Percentiles rank a stretch among this genome's conserved stretches.
Conservation (phyloP, 2,329 filamentous ascomycete species). For the Aciculosporium take region DNA sequence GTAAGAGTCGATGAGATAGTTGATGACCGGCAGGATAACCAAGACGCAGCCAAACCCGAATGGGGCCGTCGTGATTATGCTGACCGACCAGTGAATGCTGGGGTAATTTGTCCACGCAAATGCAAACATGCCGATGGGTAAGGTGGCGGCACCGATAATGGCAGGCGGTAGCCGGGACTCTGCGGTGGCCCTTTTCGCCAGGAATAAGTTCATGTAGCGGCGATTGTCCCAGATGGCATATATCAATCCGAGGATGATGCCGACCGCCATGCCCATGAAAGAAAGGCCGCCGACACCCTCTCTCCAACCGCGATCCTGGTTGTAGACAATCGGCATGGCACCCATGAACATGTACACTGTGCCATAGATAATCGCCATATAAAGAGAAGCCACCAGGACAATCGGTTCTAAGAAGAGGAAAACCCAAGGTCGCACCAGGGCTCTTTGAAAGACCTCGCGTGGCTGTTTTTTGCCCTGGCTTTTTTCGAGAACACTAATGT, state of each 20-base stretch:
- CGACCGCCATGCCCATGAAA: constrained; percentile 50
- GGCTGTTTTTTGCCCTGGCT: no score
- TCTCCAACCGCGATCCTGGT: constrained; percentile 37
- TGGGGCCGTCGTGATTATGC: constrained; percentile 26
- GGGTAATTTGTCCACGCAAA: constrained; percentile 50
- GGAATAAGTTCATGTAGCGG: constrained; percentile 33
- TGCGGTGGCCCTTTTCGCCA: constrained; percentile 38
- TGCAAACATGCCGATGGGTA: constrained; percentile 50
- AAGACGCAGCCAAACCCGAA: constrained; percentile 45
- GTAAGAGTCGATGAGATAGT: constrained; percentile 55
- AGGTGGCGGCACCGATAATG: constrained; percentile 41
- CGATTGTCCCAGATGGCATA: constrained; percentile 40
- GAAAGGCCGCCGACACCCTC: constrained; percentile 44
- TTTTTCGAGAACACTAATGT: constrained; percentile 36
- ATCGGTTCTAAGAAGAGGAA: constrained; percentile 54
- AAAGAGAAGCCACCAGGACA: constrained; percentile 46
- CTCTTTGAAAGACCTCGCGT: no score
- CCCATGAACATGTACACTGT: constrained; percentile 41
- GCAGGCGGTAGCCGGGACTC: constrained; percentile 48
- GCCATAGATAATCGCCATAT: constrained; percentile 46
- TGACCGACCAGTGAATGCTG: constrained; percentile 43
- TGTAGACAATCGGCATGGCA: constrained; percentile 40
- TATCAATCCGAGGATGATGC: constrained; percentile 42
- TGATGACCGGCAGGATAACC: constrained; percentile 51
- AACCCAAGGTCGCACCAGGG: constrained; percentile 52